Evolutionary conservation across 2,329 filamentous ascomycete species (phyloP).

Genomic region (Penicillium psychrosexuale): DNA sequence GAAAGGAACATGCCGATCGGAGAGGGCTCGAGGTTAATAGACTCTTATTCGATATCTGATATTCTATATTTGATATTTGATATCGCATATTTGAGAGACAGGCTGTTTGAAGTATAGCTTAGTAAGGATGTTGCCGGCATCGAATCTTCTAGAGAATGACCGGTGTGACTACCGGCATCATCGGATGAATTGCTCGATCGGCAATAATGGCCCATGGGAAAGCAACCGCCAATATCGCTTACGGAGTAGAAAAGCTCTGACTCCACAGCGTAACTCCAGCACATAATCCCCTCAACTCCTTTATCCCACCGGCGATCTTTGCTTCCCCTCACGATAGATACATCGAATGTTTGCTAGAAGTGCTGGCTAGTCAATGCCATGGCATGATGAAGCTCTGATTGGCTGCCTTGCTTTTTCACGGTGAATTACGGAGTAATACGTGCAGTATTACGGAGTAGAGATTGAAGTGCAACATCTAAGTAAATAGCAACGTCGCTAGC

Average conservation of each 20-base stretch:
- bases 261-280: background rate
- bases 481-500: background rate
- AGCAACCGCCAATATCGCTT: background rate
- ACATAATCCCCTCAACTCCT: background rate
- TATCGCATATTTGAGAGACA: background rate
- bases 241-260: background rate
- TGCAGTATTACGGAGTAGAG: background rate
- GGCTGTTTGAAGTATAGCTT: background rate
- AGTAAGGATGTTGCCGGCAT: background rate
- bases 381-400: background rate
- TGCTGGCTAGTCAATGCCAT: background rate
- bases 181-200: background rate
- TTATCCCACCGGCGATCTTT: background rate
- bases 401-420: slow-evolving; percentile 2
- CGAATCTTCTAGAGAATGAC: background rate
- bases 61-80: background rate
- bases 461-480: too few relatives aligned
- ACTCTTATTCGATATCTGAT: background rate
- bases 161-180: background rate
- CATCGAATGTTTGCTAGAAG: slow-evolving; percentile 7
- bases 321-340: background rate
- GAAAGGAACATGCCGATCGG: background rate
- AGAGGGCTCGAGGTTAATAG: background rate
- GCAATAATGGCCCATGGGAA: too few relatives aligned
- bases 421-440: background rate